Evolutionary conservation across 2,329 filamentous ascomycete genomes (phyloP), one percentile per base, ranked within the genome.

Genomic region (Calonectria henricotiae): DNA sequence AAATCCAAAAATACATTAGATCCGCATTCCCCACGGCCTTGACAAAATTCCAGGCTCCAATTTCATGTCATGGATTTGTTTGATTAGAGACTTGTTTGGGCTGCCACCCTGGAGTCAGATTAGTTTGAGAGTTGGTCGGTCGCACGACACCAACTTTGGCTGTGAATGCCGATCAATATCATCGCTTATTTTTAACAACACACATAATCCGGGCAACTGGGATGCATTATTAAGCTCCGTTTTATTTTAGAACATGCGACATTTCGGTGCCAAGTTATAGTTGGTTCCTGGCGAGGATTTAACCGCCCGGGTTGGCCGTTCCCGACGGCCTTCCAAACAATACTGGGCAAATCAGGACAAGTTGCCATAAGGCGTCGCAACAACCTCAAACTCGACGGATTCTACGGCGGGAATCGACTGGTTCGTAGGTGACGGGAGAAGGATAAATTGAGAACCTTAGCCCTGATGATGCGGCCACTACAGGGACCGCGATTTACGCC

Each of bases 381-480:
- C 25, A 55, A 55, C 47, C 25, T 65, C 62, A 65, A 65, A 65
- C 62, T 17, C n/a, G 51, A 39, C 12, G 20, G 12, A 23, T 25
- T 15, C 51, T 17, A n/a, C 3, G 32, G 51, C 51, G 51, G 32
- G 51, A 58, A 58, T 17, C n/a, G 51, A 58, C 20, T 58, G 51
- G 51, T 6, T 37, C 20, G 11, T 20, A 39, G 35, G 2, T 8
- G 13, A 39, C 32, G 51, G 20, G 12, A 25, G 32, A 2, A 11
- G 8, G 32, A 25, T 39, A 58, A 39, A 39, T 58, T 25, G 37
- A 17, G 32, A 58, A 11, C 20, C 32, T 58, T 39, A 11, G 35
- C 51, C 35, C 51, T 58, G 51, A 39, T 5, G n/a, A 25, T n/a
- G 51, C 51, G 51, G 8, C 62, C 62, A 7, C 17, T 55, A 12